A percentile compares a stretch with the other conserved stretches of the same genome.
Evolutionary conservation across 2,329 filamentous ascomycete genomes (phyloP).

Genomic region (Calonectria henricotiae): DNA sequence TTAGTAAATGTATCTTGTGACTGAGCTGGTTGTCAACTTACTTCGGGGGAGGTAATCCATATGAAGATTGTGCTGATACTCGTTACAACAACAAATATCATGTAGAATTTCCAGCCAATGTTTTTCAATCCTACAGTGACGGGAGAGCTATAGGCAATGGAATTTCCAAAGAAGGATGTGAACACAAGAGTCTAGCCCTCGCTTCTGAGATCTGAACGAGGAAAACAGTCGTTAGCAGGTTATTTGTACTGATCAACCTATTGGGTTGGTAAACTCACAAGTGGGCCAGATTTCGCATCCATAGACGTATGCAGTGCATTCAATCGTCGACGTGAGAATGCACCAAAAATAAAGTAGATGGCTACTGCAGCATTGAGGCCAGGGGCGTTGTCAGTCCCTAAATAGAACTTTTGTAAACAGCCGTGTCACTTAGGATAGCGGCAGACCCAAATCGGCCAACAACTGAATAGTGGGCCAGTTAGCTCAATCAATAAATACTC

Average conservation of each 20-base stretch:
- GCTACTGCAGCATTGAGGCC: conserved; percentile 41
- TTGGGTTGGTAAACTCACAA: conserved; percentile 6
- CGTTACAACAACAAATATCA: conserved; percentile 48
- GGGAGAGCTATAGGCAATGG: conserved; percentile 43
- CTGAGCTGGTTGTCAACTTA: conserved; percentile 3
- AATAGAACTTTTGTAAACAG: conserved; percentile 40
- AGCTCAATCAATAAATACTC: neutral
- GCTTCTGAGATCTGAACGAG: conserved; percentile 32
- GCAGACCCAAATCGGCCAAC: conserved; percentile 37
- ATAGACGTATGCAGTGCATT: conserved; percentile 42
- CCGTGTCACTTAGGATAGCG: conserved; percentile 36
- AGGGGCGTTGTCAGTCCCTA: conserved; percentile 31
- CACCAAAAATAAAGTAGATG: conserved; percentile 40
- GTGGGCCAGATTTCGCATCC: conserved; percentile 46
- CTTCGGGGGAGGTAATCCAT: conserved; percentile 48
- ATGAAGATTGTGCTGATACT: conserved; percentile 49
- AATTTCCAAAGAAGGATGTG: conserved; percentile 38
- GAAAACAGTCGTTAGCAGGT: neutral
- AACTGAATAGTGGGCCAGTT: conserved; percentile 19
- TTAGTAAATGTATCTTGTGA: neutral
- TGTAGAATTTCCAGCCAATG: conserved; percentile 47
- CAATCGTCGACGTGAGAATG: conserved; percentile 35
- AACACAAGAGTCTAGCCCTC: conserved; percentile 39
- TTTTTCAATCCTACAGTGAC: conserved; percentile 42
- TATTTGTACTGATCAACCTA: neutral